phyloP scores from a whole-genome alignment of 257 asterid genomes.

The Mitragyna speciosa region DNA sequence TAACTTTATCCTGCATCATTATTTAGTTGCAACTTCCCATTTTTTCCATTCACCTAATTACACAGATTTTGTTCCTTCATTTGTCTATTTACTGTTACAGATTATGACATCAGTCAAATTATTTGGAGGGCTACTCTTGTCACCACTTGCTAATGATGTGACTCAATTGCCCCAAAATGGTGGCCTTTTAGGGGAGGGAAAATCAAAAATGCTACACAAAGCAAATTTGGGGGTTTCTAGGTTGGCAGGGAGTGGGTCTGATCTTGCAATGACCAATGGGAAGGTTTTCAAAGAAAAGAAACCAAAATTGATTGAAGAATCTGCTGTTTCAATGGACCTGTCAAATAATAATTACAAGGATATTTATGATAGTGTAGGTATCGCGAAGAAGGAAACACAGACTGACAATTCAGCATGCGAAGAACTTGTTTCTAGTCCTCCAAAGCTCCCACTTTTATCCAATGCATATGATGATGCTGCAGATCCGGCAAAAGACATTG shows the following conservation, averaged over 20 bases:
- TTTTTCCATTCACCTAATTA: slow-evolving; percentile 15
- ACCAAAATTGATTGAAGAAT: slow-evolving; percentile 35
- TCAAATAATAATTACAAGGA: slow-evolving; percentile 29
- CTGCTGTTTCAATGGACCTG: slow-evolving; percentile 30
- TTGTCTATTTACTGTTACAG: slow-evolving; percentile 47
- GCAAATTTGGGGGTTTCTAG: slow-evolving; percentile 38
- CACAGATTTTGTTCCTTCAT: slow-evolving; percentile 5
- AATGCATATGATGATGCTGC: slow-evolving; percentile 35
- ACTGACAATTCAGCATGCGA: slow-evolving; percentile 56
- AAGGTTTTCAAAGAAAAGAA: slow-evolving; percentile 45
- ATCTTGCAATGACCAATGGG: slow-evolving; percentile 44
- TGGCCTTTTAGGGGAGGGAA: slow-evolving; percentile 43
- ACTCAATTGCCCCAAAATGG: slow-evolving; percentile 46
- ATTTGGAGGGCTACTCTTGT: slow-evolving; percentile 45
- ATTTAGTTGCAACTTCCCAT: slow-evolving; percentile 8
- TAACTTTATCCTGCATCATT: slow-evolving; percentile 29
- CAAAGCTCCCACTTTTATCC: slow-evolving; percentile 83
- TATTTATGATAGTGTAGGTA: slow-evolving; percentile 29
- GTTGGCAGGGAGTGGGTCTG: slow-evolving; percentile 48
- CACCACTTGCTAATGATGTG: slow-evolving; percentile 77
- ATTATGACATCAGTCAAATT: slow-evolving; percentile 73
- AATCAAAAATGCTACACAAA: slow-evolving; percentile 37
- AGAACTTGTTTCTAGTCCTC: slow-evolving; percentile 70
- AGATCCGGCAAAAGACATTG: slow-evolving; percentile 41
- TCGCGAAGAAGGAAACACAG: slow-evolving; percentile 54